Base-by-base conservation (phyloP, 352 stramenopile genomes). In the Globisporangium paddicum region DNA sequence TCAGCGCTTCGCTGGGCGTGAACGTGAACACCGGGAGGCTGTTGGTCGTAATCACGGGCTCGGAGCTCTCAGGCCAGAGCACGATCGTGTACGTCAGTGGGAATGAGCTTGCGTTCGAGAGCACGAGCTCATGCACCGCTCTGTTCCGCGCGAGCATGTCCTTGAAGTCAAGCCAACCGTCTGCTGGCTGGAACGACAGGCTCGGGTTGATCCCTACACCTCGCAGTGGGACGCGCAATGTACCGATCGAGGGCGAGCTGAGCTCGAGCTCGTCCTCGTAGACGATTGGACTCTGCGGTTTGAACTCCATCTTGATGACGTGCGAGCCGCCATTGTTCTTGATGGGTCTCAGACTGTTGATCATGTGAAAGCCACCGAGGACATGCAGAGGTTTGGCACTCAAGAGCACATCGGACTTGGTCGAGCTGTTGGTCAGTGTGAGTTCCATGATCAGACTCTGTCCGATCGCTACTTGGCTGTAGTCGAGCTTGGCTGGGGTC, bases 401-500 rank as follows among this genome's bases (percentile, higher is more conserved):
- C 5, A 97, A 32, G 11, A 61, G 30, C 0, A 92, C 51, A 18
- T 77, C 74, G 1, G 44, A 45, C 0, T 52, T 30, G 51, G 65
- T 73, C 28, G 73, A 41, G 68, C 89, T 95, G 3, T 89, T 95
- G 3, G 73, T 76, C 8, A 97, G 55, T 19, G 56, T 66, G n/a
- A 97, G 51, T 19, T 89, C 72, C 5, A 77, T 67, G 0, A 81
- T 48, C 10, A 82, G 67, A 6, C 66, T 68, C 51, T 90, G 82
- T 1, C 87, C 89, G 14, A 97, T 90, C 21, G 90, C 87, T 6
- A 97, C 81, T 51, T 96, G 87, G 9, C 83, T 87, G 64, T 96
- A 98, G 34, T 84, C 68, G 14, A 98, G 58, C 0, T 58, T 59
- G 0, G 71, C 60, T 0, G 73, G 66, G 9, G 79, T 85, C 3